phyloP scores from a whole-genome alignment of 1,284 basidiomycete genomes.

The Ceratobasidium sp. region DNA sequence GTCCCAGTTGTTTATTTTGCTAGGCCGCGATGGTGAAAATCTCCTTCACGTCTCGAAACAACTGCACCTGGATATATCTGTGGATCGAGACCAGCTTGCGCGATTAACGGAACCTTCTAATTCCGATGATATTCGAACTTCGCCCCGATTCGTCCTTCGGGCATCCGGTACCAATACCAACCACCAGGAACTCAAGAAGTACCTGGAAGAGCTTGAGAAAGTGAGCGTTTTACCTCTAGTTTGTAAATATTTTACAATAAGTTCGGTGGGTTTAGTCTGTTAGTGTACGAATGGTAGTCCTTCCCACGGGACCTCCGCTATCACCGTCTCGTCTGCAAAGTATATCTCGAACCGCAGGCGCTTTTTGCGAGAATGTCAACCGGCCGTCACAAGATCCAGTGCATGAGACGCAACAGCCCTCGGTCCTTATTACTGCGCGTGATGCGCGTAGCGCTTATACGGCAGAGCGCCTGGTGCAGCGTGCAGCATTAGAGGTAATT shows the following conservation, averaged over 20 bases:
- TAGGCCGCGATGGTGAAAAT: slow-evolving; percentile 35
- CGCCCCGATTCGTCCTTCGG: slow-evolving; percentile 23
- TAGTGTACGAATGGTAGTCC: not conserved
- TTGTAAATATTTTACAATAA: not conserved
- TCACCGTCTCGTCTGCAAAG: slow-evolving; percentile 7
- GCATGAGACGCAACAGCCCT: not conserved
- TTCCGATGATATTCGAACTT: not conserved
- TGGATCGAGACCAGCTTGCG: slow-evolving; percentile 20
- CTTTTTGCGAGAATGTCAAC: slow-evolving; percentile 29
- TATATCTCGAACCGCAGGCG: slow-evolving; percentile 29
- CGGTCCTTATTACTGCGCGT: slow-evolving; percentile 28
- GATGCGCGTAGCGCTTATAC: slow-evolving; percentile 32
- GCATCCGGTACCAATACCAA: slow-evolving; percentile 4
- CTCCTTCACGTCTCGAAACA: slow-evolving; percentile 28
- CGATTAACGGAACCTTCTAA: not conserved
- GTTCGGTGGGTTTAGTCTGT: slow-evolving; percentile 3
- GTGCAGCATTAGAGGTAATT: slow-evolving; percentile 36
- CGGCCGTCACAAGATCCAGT: not conserved
- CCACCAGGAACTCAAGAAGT: slow-evolving; percentile 29
- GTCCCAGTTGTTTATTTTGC: slow-evolving; percentile 31
- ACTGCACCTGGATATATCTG: slow-evolving; percentile 17
- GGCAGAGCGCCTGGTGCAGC: slow-evolving; percentile 36
- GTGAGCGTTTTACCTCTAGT: not conserved
- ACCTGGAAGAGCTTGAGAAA: slow-evolving; percentile 15
- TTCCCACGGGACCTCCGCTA: slow-evolving; percentile 30